Base-by-base conservation (phyloP, 495 filamentous ascomycete genomes). In the Penicillium roqueforti region DNA sequence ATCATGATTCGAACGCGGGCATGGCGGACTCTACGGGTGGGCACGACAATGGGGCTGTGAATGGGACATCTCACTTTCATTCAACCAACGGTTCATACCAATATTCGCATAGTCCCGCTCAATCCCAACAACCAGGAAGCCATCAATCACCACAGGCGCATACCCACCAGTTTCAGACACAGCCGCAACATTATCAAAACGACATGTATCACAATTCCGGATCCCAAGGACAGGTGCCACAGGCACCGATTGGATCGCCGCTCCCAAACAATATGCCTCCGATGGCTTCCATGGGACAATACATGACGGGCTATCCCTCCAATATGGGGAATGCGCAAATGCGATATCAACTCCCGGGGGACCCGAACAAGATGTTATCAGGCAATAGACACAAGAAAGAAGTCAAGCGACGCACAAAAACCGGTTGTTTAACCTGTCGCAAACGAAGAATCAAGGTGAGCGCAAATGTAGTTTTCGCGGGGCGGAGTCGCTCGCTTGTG, bases 371-470 rank as follows among this genome's bases (percentile, higher is more conserved):
- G 42, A 83, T 90, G 59, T 76, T 96, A 72, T 86, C 85, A 26
- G 84, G 88, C 47, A 87, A 87, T 31, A 80, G 91, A 57, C 89
- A 95, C 72, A 97, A 97, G 76, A 97, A 97, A 80, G 93, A 98
- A 75, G 96, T 98, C 69, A 97, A 98, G 79, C 84, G 93, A 62
- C 83, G 93, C 62, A 98, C 93, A 38, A 98, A 98, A 78, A 97
- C 93, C 4, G 93, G 93, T 13, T 98, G 93, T 71, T 73, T 97
- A 70, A 98, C 93, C 31, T 98, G 93, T 79, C 84, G 93, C 57
- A 97, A 97, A 71, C 84, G 93, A 63, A 82, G 93, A 72, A 97
- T 98, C 75, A 98, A 98, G 92, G 93, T 97, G 81, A 67, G 87
- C 32, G 55, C 66, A 58, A 57, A 66, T 45, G 52, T 54, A 56